Evolutionary conservation across 1,284 basidiomycete genomes (phyloP).

Genomic region (Irpex sp.): DNA sequence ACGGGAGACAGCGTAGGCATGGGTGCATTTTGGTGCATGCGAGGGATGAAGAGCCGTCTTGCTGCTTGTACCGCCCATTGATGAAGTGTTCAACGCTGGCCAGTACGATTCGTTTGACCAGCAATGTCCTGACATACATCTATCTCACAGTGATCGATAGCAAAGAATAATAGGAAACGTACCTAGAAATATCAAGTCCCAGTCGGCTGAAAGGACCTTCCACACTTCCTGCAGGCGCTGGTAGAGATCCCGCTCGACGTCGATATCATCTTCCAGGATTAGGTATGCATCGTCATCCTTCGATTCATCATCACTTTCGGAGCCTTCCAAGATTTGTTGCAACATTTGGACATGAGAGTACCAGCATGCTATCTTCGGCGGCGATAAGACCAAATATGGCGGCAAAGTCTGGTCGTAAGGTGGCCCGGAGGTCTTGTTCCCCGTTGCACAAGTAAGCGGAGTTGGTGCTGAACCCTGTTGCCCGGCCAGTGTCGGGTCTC

Average conservation of each 20-base stretch:
- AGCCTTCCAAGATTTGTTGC: constrained; percentile 34
- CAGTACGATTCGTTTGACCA: constrained; percentile 61
- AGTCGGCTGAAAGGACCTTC: constrained; percentile 53
- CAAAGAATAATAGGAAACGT: background rate
- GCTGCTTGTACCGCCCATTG: background rate
- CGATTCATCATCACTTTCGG: constrained; percentile 18
- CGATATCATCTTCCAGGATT: constrained; percentile 77
- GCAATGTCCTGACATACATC: constrained; percentile 46
- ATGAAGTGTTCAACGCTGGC: constrained; percentile 21
- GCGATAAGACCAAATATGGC: constrained; percentile 48
- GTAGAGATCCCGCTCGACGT: constrained; percentile 69
- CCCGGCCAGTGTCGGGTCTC: background rate
- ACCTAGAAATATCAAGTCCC: constrained; percentile 80
- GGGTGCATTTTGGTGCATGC: constrained; percentile 60
- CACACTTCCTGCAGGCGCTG: constrained; percentile 49
- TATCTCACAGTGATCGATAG: background rate
- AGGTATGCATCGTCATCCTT: constrained; percentile 32
- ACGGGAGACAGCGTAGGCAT: constrained; percentile 59
- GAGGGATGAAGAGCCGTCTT: constrained; percentile 45
- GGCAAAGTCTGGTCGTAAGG: constrained; percentile 37
- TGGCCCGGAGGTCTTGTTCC: constrained; percentile 38
- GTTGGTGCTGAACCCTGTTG: background rate
- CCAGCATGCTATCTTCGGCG: constrained; percentile 69
- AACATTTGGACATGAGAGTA: constrained; percentile 65
- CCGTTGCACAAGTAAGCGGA: constrained; percentile 46